Evolutionary conservation across 805 yeast genomes (phyloP).

Genomic region (Kuraishia piskuri): DNA sequence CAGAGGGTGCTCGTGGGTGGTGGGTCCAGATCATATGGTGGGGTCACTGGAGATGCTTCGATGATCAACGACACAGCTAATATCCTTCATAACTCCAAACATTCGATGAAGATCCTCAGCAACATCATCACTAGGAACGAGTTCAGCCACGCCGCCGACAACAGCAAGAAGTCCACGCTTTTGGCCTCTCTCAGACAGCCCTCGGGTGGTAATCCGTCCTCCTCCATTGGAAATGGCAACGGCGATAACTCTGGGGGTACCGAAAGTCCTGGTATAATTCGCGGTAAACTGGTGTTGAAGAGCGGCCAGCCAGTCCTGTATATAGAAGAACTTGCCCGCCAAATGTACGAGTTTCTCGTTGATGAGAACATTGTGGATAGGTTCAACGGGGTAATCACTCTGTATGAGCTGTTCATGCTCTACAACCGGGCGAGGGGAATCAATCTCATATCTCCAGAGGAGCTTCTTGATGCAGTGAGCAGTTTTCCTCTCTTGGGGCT

Average conservation of each 20-base stretch:
- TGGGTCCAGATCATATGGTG: not conserved
- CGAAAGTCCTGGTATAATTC: not conserved
- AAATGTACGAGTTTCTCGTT: constrained; percentile 63
- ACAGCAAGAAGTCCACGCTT: constrained; percentile 12
- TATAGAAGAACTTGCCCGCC: constrained; percentile 65
- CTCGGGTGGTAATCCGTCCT: not conserved
- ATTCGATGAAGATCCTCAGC: constrained; percentile 18
- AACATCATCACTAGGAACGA: constrained; percentile 19
- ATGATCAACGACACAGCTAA: constrained; percentile 16
- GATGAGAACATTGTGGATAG: constrained; percentile 32
- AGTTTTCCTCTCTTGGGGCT: constrained; percentile 39
- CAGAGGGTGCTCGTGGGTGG: constrained; percentile 15
- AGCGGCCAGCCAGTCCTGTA: constrained; percentile 16
- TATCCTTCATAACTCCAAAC: constrained; percentile 19
- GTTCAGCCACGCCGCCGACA: constrained; percentile 13
- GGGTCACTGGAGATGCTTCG: constrained; percentile 5
- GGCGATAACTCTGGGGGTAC: not conserved
- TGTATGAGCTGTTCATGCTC: constrained; percentile 53
- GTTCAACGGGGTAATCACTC: constrained; percentile 50
- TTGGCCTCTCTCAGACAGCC: constrained; percentile 8
- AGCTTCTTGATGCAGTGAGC: constrained; percentile 53
- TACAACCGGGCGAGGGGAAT: constrained; percentile 61
- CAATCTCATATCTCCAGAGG: constrained; percentile 62
- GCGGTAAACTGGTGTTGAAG: constrained; percentile 1
- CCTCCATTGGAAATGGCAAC: not conserved